Base-by-base conservation (phyloP, 805 yeast species). In the Suhomyces pyralidae region DNA sequence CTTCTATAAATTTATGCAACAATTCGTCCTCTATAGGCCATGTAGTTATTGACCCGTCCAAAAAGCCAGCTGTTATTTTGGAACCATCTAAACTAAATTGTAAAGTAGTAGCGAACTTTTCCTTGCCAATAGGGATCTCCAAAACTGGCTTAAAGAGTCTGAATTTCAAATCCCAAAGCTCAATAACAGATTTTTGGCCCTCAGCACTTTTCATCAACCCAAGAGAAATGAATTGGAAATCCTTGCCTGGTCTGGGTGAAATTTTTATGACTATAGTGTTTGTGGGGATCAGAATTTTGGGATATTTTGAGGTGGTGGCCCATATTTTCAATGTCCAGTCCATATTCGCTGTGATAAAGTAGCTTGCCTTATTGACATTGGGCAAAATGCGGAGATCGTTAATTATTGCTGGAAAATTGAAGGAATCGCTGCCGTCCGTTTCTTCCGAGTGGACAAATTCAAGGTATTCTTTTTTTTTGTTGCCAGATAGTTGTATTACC, bases 161-260 rank as follows among this genome's bases (percentile, higher is more conserved):
- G 8, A 34, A 45, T 7, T 57, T 50, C 24, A 71, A 53, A 52
- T 70, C 71, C 76, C 76, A 71, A 26, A 66, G 61, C 34, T 67
- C 65, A 5, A 71, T 49, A 2, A 59, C 49, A 3, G 65, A 53
- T 3, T 51, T 17, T 24, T 43, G 22, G 20, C 30, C 14, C 38
- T 45, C 9, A 12, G 51, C 24, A 6, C 45, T 36, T 19, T 32
- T 55, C 54, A 49, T 53, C 1, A 59, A 45, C 0, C 71, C 70
- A 48, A 65, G 53, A 1, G 69, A 63, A 3, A 65, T 58, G 51
- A 71, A 66, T 48, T 69, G 73, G 22, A 54, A 55, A 10, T 52
- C 50, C 14, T 55, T 30, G 14, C 49, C 46, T 9, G 68, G 68
- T 15, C 68, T 50, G 5, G 54, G 47, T 17, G 57, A 53, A 2